Conservation (phyloP, 2,329 filamentous ascomycete genomes). For the Penicillium fuscoglaucum region DNA sequence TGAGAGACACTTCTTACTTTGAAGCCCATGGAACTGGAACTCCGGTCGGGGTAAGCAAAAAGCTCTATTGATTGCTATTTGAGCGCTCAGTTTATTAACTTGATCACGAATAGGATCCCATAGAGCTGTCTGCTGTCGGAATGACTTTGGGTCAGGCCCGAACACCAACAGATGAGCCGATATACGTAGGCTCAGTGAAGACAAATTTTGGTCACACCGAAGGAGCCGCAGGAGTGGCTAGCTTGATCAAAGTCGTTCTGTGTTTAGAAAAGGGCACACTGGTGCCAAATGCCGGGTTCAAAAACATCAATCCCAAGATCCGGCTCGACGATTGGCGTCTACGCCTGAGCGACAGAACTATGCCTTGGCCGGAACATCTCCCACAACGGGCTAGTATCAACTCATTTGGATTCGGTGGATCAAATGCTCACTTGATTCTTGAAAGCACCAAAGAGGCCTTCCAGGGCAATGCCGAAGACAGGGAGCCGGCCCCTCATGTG, state of each 20-base stretch:
- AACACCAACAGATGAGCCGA: slow-evolving; percentile 14
- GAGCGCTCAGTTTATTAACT: background rate
- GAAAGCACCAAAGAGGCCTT: slow-evolving; percentile 22
- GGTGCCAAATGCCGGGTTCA: slow-evolving; percentile 49
- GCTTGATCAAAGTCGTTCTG: slow-evolving; percentile 49
- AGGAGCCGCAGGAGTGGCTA: slow-evolving; percentile 52
- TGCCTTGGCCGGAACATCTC: slow-evolving; percentile 23
- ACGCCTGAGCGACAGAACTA: slow-evolving; percentile 15
- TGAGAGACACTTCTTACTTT: slow-evolving; percentile 31
- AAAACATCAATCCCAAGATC: slow-evolving; percentile 45
- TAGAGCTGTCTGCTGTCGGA: slow-evolving; percentile 20
- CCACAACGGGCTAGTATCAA: slow-evolving; percentile 27
- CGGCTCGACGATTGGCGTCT: slow-evolving; percentile 28
- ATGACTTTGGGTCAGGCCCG: slow-evolving; percentile 18
- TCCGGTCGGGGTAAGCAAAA: slow-evolving; percentile 26
- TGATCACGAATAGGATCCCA: slow-evolving; percentile 13
- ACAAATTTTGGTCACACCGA: slow-evolving; percentile 51
- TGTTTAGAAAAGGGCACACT: slow-evolving; percentile 44
- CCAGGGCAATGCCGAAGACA: slow-evolving; percentile 7
- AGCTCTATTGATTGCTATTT: accelerated
- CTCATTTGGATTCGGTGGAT: slow-evolving; percentile 34
- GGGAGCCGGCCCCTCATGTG: slow-evolving; percentile 14
- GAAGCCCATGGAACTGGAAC: slow-evolving; percentile 48
- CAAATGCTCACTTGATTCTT: slow-evolving; percentile 28
- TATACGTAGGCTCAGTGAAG: slow-evolving; percentile 35